These are phyloP conservation scores for Malus orientalis DNA, from an alignment of 306 rosid genomes.

Conservation along the genomic window DNA sequence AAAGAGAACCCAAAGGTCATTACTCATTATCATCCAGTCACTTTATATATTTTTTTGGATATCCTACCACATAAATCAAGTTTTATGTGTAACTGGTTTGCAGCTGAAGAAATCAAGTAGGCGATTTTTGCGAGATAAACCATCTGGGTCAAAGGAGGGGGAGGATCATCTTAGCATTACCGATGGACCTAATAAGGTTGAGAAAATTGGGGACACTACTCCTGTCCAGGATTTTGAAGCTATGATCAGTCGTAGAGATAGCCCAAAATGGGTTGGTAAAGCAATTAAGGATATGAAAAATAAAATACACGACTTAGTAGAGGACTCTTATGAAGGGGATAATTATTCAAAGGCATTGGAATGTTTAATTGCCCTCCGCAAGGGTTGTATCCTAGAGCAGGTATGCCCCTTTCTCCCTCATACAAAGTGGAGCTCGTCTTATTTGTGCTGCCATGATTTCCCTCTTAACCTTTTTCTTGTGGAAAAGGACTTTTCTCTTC, in stretches of 20 bases:
- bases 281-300: constrained; percentile 61
- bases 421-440: too few relatives aligned
- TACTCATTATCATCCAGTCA: neutral
- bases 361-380: constrained; percentile 63
- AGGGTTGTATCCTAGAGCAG: constrained; percentile 79
- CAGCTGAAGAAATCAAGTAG: constrained; percentile 54
- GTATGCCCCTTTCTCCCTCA: constrained; percentile 26
- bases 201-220: constrained; percentile 52
- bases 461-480: too few relatives aligned
- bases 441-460: too few relatives aligned
- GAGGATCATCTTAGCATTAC: constrained; percentile 29
- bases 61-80: neutral
- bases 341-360: constrained; percentile 55
- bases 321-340: constrained; percentile 65
- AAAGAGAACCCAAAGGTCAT: constrained; percentile 56
- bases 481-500: neutral
- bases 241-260: constrained; percentile 63
- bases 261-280: constrained; percentile 63
- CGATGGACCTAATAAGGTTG: constrained; percentile 39
- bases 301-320: constrained; percentile 54
- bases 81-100: constrained; percentile 15
- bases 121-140: constrained; percentile 30
- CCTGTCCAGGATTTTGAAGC: constrained; percentile 83
- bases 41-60: neutral
- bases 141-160: constrained; percentile 25